Conservation (phyloP, 768 basidiomycete species). For the Auricularia auricula-judae region DNA sequence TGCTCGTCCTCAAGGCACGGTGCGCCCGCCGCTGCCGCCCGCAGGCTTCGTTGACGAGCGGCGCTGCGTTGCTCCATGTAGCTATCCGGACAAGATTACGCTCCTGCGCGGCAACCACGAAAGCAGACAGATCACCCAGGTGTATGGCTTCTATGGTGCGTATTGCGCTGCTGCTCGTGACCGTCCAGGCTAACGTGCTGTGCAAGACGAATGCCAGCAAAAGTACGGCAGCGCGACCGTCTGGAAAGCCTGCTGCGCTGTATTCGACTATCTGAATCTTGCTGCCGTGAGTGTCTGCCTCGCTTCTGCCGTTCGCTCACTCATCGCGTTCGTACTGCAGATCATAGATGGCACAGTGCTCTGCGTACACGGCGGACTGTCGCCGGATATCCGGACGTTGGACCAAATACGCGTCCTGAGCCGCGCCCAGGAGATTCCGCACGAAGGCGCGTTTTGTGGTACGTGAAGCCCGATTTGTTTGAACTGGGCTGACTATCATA, state of each 20-base stretch:
- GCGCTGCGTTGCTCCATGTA: constrained; percentile 16
- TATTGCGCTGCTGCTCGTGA: constrained; percentile 1
- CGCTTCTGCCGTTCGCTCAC: neutral
- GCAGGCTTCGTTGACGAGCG: neutral
- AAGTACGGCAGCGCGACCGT: constrained; percentile 93
- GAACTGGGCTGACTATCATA: neutral
- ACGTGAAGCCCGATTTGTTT: constrained; percentile 11
- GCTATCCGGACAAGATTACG: constrained; percentile 89
- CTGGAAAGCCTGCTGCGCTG: constrained; percentile 95
- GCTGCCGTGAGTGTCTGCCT: constrained; percentile 56
- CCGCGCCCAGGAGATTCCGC: constrained; percentile 94
- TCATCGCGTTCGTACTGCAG: constrained; percentile 27
- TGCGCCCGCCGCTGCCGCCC: constrained; percentile 17
- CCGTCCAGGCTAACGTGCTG: too few relatives aligned
- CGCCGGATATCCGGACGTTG: constrained; percentile 88
- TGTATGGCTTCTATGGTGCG: constrained; percentile 96
- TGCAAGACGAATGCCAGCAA: constrained; percentile 87
- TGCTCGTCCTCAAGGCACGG: constrained; percentile 86
- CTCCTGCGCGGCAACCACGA: constrained; percentile 93
- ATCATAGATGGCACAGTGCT: constrained; percentile 89
- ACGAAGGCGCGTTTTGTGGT: constrained; percentile 98
- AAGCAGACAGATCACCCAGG: constrained; percentile 94
- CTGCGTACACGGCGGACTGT: constrained; percentile 93
- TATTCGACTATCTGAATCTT: constrained; percentile 91
- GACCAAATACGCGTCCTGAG: constrained; percentile 91